phyloP scores from a whole-genome alignment of 352 stramenopile species.

The Phytophthora pinifolia region DNA sequence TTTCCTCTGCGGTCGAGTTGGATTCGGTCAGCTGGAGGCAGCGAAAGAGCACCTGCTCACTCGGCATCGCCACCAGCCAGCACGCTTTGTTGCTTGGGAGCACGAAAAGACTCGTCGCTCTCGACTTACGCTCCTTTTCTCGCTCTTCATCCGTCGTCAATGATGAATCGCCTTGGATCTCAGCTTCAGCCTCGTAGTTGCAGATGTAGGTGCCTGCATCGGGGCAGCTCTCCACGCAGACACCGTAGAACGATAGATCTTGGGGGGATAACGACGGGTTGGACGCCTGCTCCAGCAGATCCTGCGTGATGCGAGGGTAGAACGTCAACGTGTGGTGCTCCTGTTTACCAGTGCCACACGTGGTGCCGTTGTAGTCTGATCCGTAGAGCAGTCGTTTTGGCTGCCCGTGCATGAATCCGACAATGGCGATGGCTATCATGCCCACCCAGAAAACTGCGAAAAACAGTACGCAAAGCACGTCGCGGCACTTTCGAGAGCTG shows the following conservation, averaged over 20 bases:
- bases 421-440: constrained; percentile 56
- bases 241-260: constrained; percentile 67
- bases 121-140: constrained; percentile 45
- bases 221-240: constrained; percentile 66
- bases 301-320: constrained; percentile 78
- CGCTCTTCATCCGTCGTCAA: constrained; percentile 42
- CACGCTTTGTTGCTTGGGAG: constrained; percentile 41
- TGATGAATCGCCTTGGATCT: constrained; percentile 41
- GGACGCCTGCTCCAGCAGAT: constrained; percentile 60
- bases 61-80: constrained; percentile 70
- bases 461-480: constrained; percentile 63
- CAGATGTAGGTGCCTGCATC: constrained; percentile 58
- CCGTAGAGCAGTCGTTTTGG: constrained; percentile 71
- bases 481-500: constrained; percentile 59
- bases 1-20: constrained; percentile 62
- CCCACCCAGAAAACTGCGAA: constrained; percentile 79
- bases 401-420: constrained; percentile 65
- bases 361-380: constrained; percentile 73
- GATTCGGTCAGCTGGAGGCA: constrained; percentile 72
- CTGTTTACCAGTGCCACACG: constrained; percentile 54
- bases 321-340: constrained; percentile 46
- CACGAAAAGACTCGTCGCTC: constrained; percentile 33
- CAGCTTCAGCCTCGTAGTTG: constrained; percentile 69
- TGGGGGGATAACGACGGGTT: constrained; percentile 41
- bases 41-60: constrained; percentile 71